Conservation (phyloP, 371 early-diverging fungal genomes). For the Dinochytrium kinnereticum region DNA sequence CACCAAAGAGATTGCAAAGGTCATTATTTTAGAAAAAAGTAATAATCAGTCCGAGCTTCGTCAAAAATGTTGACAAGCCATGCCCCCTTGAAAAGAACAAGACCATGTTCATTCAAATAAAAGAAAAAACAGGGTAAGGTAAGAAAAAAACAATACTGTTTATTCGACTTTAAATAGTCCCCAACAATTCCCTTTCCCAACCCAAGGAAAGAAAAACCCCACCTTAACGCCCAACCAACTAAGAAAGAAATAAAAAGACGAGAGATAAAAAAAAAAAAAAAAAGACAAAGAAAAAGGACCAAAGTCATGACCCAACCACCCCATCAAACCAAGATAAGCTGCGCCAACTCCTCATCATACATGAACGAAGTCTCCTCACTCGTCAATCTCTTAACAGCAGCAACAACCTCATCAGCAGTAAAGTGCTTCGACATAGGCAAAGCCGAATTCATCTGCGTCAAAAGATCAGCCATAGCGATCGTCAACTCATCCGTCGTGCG, state of each 20-base stretch:
- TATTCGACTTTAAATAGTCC: too few species aligned
- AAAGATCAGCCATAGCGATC: conserved; percentile 42
- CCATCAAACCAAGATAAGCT: conserved; percentile 46
- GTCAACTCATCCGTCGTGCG: conserved; percentile 13
- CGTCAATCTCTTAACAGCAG: conserved; percentile 38
- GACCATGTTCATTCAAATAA: too few species aligned
- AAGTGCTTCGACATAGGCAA: conserved; percentile 47
- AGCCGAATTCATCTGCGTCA: conserved; percentile 39
- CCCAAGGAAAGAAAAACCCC: not conserved
- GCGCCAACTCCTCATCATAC: conserved; percentile 47
- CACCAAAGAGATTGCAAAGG: not conserved
- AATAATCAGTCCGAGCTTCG: too few species aligned
- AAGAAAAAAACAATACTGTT: too few species aligned
- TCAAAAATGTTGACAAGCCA: not conserved
- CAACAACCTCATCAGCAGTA: conserved; percentile 34
- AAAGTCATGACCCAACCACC: not conserved
- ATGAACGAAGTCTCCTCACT: conserved; percentile 45
- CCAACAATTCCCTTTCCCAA: not conserved
- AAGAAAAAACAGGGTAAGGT: too few species aligned
- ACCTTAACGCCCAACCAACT: not conserved
- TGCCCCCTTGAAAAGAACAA: too few species aligned
- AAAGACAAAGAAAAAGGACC: not conserved
- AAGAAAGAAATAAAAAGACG: not conserved
- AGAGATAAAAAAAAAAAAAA: not conserved
- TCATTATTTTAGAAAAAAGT: not conserved